Evolutionary conservation across 768 basidiomycete genomes (phyloP).

Genomic region (Russula vinacea): DNA sequence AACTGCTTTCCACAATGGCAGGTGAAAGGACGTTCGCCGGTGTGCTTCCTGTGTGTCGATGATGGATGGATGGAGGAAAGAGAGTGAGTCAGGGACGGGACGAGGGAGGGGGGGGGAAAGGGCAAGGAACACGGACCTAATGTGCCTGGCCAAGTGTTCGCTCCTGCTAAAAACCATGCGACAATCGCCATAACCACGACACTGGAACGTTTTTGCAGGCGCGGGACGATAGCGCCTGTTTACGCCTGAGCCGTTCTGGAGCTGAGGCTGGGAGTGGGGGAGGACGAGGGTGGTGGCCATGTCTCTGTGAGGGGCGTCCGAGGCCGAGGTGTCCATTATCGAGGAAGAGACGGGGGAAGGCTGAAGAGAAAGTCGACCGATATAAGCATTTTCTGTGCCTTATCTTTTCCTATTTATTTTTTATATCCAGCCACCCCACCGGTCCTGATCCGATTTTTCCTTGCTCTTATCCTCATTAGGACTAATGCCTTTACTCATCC

Average conservation of each 20-base stretch:
- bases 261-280: constrained; percentile 8
- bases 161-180: constrained; percentile 94
- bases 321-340: constrained; percentile 21
- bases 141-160: constrained; percentile 94
- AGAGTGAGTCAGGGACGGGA: constrained; percentile 29
- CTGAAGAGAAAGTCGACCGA: neutral
- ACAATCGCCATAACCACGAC: constrained; percentile 92
- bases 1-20: constrained; percentile 97
- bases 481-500: constrained; percentile 13
- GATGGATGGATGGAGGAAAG: neutral
- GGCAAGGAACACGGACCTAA: constrained; percentile 59
- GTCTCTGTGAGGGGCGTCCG: constrained; percentile 23
- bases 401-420: constrained; percentile 20
- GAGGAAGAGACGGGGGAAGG: constrained; percentile 2
- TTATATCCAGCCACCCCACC: neutral
- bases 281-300: constrained; percentile 21
- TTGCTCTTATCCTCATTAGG: constrained; percentile 27
- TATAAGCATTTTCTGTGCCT: constrained; percentile 29
- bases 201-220: constrained; percentile 92
- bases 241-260: constrained; percentile 34
- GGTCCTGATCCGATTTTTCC: constrained; percentile 24
- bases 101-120: constrained; percentile 28
- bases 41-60: constrained; percentile 74
- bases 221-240: constrained; percentile 75
- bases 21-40: constrained; percentile 92